Evolutionary conservation across 495 filamentous ascomycete genomes (phyloP).

Genomic region (Recurvomyces mirabilis): DNA sequence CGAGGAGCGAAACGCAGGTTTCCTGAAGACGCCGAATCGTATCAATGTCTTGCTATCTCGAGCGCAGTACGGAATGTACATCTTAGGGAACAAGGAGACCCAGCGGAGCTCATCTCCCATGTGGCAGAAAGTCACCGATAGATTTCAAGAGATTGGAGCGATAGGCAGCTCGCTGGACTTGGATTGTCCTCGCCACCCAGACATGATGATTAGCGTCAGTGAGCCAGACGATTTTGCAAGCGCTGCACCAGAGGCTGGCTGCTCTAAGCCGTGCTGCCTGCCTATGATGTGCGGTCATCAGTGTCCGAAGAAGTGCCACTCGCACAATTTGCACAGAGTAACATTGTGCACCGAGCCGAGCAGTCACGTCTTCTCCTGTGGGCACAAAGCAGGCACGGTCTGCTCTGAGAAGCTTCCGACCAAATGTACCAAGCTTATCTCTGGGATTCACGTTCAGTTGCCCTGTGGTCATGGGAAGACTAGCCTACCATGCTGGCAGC

Average conservation of each 20-base stretch:
- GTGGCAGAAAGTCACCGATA: slow-evolving; percentile 56
- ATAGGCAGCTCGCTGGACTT: slow-evolving; percentile 47
- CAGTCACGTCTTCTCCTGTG: slow-evolving; percentile 54
- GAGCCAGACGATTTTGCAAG: slow-evolving; percentile 51
- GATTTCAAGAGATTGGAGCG: slow-evolving; percentile 39
- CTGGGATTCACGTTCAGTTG: slow-evolving; percentile 33
- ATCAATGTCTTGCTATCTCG: slow-evolving; percentile 69
- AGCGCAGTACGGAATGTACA: slow-evolving; percentile 73
- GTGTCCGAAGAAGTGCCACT: slow-evolving; percentile 62
- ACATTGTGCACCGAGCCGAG: slow-evolving; percentile 54
- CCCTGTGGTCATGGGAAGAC: slow-evolving; percentile 48
- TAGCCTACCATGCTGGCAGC: slow-evolving; percentile 42
- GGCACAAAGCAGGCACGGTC: slow-evolving; percentile 46
- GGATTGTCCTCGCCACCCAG: slow-evolving; percentile 56
- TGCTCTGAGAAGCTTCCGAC: slow-evolving; percentile 48
- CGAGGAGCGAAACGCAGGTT: slow-evolving; percentile 49
- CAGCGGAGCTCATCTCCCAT: slow-evolving; percentile 47
- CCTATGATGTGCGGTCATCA: slow-evolving; percentile 61
- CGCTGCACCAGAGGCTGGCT: slow-evolving; percentile 62
- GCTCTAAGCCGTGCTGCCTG: slow-evolving; percentile 44
- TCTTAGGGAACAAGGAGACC: slow-evolving; percentile 61
- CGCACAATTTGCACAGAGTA: slow-evolving; percentile 49
- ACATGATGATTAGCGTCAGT: slow-evolving; percentile 44
- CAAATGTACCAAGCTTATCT: slow-evolving; percentile 34
- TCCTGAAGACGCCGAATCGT: slow-evolving; percentile 61